Conservation (phyloP, 108 stramenopile genomes). For the Nannochloropsis gaditana region DNA sequence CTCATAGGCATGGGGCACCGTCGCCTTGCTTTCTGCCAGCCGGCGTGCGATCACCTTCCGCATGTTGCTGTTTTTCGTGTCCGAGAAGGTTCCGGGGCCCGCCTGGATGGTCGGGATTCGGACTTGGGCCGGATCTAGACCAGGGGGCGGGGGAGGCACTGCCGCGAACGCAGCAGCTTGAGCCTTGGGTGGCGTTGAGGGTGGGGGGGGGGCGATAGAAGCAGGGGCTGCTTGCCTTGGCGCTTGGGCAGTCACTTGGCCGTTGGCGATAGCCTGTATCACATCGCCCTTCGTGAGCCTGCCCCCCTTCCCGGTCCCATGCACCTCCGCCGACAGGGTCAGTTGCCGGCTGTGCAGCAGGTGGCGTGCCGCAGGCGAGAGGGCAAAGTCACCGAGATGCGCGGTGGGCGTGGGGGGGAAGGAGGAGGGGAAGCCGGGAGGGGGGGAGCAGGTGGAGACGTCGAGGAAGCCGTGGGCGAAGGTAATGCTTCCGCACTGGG, state of each 20-base stretch:
- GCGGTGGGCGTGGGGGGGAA: background rate
- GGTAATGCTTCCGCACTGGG: slow-evolving; percentile 27
- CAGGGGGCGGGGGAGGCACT: slow-evolving; percentile 44
- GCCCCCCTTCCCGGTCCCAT: slow-evolving; percentile 75
- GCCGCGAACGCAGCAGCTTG: slow-evolving; percentile 50
- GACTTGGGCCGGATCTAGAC: slow-evolving; percentile 29
- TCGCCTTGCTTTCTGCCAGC: slow-evolving; percentile 87
- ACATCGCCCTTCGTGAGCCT: slow-evolving; percentile 84
- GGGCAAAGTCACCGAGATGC: slow-evolving; percentile 48
- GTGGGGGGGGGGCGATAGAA: background rate
- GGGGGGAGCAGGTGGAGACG: slow-evolving; percentile 9
- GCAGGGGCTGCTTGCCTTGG: background rate
- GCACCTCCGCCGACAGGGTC: slow-evolving; percentile 57
- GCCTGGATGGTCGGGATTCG: slow-evolving; percentile 41
- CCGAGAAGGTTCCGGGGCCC: background rate
- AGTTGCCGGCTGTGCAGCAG: slow-evolving; percentile 65
- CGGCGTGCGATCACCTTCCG: slow-evolving; percentile 89
- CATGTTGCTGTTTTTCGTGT: slow-evolving; percentile 55
- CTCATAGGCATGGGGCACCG: slow-evolving; percentile 93
- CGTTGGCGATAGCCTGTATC: slow-evolving; percentile 58
- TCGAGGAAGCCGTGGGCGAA: slow-evolving; percentile 23
- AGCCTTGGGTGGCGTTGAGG: slow-evolving; percentile 20
- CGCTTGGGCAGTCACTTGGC: slow-evolving; percentile 30
- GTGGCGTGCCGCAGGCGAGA: slow-evolving; percentile 73
- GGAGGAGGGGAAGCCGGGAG: slow-evolving; percentile 23